Evolutionary conservation across 208 protist genomes (phyloP).

Genomic region (Leishmania tropica): DNA sequence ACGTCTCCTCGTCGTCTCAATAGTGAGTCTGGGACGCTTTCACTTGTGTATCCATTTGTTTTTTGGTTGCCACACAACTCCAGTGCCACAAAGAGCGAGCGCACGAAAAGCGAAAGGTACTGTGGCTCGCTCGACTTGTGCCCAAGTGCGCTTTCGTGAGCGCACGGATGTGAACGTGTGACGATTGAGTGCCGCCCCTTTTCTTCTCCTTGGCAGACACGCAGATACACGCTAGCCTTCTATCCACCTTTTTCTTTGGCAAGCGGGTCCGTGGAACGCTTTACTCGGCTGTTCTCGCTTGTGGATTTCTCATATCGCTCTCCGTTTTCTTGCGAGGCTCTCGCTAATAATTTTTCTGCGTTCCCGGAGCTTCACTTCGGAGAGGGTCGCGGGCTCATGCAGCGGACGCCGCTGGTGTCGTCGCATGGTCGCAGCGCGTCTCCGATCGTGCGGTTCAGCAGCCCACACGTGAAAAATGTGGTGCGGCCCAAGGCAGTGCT

Average conservation of each 20-base stretch:
- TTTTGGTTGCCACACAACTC: neutral
- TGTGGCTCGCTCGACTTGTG: neutral
- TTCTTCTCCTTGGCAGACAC: neutral
- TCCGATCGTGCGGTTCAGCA: constrained; percentile 77
- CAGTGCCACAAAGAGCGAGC: neutral
- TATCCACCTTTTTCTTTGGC: neutral
- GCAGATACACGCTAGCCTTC: neutral
- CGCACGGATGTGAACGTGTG: neutral
- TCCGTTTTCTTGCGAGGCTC: neutral
- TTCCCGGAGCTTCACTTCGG: neutral
- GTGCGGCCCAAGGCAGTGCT: constrained; percentile 72
- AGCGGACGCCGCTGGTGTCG: constrained; percentile 8
- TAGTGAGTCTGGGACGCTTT: neutral
- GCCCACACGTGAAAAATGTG: constrained; percentile 39
- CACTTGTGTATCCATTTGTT: neutral
- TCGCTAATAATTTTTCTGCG: neutral
- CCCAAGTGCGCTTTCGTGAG: neutral
- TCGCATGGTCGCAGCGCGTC: constrained; percentile 46
- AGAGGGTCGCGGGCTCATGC: neutral
- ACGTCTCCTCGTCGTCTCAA: neutral
- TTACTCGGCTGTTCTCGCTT: too few relatives aligned
- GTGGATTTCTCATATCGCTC: neutral
- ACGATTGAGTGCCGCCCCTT: neutral
- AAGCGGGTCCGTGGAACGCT: neutral
- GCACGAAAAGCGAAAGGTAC: neutral